Evolutionary conservation across 2,329 filamentous ascomycete species (phyloP).

Genomic region (Claviceps fusiformis): DNA sequence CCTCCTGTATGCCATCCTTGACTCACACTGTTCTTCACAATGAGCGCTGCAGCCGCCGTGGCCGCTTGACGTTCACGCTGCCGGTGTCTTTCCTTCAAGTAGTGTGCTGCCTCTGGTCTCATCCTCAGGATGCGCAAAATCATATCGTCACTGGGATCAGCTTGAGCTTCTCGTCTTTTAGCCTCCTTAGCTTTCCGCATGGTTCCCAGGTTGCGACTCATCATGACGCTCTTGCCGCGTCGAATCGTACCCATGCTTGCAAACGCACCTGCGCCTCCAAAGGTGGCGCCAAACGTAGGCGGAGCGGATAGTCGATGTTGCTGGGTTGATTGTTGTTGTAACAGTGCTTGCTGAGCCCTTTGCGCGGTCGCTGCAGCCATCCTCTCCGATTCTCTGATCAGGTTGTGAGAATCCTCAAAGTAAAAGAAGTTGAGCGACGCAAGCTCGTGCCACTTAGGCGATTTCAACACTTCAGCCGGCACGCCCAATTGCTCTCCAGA

Average conservation of each 20-base stretch:
- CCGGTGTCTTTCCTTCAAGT: constrained; percentile 78
- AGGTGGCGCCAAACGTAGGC: constrained; percentile 25
- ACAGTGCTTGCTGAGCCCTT: constrained; percentile 55
- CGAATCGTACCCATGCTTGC: constrained; percentile 57
- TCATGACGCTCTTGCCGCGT: constrained; percentile 72
- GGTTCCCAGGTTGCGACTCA: constrained; percentile 84
- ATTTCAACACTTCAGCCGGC: constrained; percentile 81
- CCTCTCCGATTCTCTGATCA: constrained; percentile 88
- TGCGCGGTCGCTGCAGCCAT: constrained; percentile 83
- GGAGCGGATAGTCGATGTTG: constrained; percentile 60
- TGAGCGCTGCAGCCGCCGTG: constrained; percentile 80
- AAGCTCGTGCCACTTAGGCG: constrained; percentile 95
- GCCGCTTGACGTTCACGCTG: constrained; percentile 91
- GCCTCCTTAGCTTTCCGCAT: constrained; percentile 95
- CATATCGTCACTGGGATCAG: constrained; percentile 96
- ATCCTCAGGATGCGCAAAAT: constrained; percentile 89
- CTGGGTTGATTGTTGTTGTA: constrained; percentile 24
- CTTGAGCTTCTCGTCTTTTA: constrained; percentile 87
- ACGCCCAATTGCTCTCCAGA: constrained; percentile 73
- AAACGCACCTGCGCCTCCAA: constrained; percentile 28
- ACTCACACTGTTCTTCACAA: constrained; percentile 77
- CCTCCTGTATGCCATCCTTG: constrained; percentile 39
- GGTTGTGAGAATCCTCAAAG: constrained; percentile 78
- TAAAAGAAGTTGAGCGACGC: constrained; percentile 98
- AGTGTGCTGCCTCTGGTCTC: constrained; percentile 77